Base-by-base conservation (phyloP, 805 yeast species). In the Metschnikowia hibisci region DNA sequence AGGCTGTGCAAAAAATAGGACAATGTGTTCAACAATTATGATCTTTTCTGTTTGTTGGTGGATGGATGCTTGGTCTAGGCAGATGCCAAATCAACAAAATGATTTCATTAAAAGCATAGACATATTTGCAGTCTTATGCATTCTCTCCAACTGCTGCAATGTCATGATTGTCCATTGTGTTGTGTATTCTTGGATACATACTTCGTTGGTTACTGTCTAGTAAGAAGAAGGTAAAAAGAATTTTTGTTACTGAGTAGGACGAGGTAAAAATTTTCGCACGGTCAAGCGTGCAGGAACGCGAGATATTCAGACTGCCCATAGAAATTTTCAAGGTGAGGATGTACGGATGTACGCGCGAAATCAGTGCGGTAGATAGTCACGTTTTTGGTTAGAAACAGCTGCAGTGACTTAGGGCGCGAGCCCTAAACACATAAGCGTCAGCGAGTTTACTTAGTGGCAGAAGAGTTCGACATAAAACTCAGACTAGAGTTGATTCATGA, bases 131-230 rank as follows among this genome's bases (percentile, higher is more conserved):
- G 11, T 5, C 12, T 34, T 6, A 7, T n/a, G 11, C 18, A 26
- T 35, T 22, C 32, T 16, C n/a, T 35, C 22, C 40, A 29, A 37
- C 18, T 20, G 22, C 14, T 20, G 28, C 13, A 18, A 37, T 14
- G 26, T 28, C 13, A 18, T 20, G 33, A 20, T 20, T 13, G 25
- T 37, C 40, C 40, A 9, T 37, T 11, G 22, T 7, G 31, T 11
- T 12, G 27, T 29, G 28, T 22, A 30, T 14, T 37, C 20, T 14
- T 27, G 33, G 33, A 33, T 30, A 50, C 53, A 50, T 50, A 50
- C 53, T 50, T 40, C 45, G 46, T 49, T 50, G 53, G 53, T 50
- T 50, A 50, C 53, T 50, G 53, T 47, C 52, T 48, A 48, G 50
- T 47, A 45, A 43, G 48, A 48, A 45, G 47, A 45, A 47, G 43